Base-by-base conservation (phyloP, 1,139 yeast genomes). In the Pichia sp. region DNA sequence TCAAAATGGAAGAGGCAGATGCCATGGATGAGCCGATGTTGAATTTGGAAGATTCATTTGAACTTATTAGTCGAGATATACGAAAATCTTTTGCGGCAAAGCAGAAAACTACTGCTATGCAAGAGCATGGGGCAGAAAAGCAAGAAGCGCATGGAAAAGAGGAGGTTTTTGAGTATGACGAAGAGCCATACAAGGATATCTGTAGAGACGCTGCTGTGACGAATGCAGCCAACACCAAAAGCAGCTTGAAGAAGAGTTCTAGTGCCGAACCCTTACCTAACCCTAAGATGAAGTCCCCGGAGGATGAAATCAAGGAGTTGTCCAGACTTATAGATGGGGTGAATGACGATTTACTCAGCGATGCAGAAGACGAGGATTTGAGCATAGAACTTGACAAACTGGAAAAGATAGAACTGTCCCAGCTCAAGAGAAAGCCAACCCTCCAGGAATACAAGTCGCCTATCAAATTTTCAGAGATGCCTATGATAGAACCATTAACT, bases 401-500 rank as follows among this genome's bases (percentile, higher is more conserved):
- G 6, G 70, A 65, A 32, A 65, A 65, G 54, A 62, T 66, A 32
- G 70, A 66, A 48, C 58, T 62, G 15, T 59, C 64, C 1, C 64
- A 64, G 42, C 58, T 64, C 5, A 48, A 64, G n/a, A 46, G 29
- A n/a, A 40, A 55, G 51, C 45, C 50, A 2, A 62, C 65, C 4
- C 5, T 29, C 2, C 59, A 55, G 10, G 59, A 63, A 0, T 42
- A 61, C 7, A 59, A 62, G 36, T 68, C 68, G 4, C 66, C 70
- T 11, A 72, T 67, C 67, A 76, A 65, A 8, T 76, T 76, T 66
- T 77, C 78, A 1, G 68, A 75, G 23, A 63, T 77, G 48, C 81
- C 81, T 0, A 71, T 73, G 7, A 67, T 77, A 57, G 78, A 72
- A 36, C 80, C 80, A 0, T 60, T 76, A 41, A 72, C 75, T 0